These are phyloP conservation scores for Ailanthus altissimus DNA, from an alignment of 345 rosid species.

Conservation along the genomic window DNA sequence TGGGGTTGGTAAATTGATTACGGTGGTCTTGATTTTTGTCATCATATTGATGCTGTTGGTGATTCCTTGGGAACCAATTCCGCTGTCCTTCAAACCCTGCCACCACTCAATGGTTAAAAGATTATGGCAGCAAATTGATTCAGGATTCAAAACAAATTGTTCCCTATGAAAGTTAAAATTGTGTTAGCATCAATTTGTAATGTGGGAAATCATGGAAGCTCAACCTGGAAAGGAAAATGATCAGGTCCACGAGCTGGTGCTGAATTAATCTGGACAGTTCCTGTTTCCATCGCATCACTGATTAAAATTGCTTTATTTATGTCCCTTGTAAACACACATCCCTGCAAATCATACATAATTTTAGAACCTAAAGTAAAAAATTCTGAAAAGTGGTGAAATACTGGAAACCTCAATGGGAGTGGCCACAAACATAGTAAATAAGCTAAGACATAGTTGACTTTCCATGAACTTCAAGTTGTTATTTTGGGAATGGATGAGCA, in stretches of 20 bases:
- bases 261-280: conserved; percentile 95
- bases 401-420: background rate
- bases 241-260: conserved; percentile 99
- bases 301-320: conserved; percentile 85
- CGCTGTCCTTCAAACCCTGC: conserved; percentile 95
- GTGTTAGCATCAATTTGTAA: background rate
- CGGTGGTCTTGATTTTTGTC: conserved; percentile 89
- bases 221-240: conserved; percentile 98
- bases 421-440: background rate
- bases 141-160: no score
- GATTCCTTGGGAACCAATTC: conserved; percentile 93
- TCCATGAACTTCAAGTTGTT: no score
- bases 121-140: background rate
- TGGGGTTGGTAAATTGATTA: conserved; percentile 85
- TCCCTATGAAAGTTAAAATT: no score
- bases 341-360: conserved; percentile 38
- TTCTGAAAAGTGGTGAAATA: background rate
- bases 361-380: no score
- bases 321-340: conserved; percentile 88
- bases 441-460: background rate
- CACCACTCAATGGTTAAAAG: background rate
- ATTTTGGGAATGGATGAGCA: background rate
- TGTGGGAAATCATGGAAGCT: background rate
- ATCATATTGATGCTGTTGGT: conserved; percentile 95
- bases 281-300: conserved; percentile 96